Percentiles rank a stretch among this genome's conserved stretches.
Evolutionary conservation across 352 stramenopile genomes (phyloP).

Genomic region (Phytopythium montanum): DNA sequence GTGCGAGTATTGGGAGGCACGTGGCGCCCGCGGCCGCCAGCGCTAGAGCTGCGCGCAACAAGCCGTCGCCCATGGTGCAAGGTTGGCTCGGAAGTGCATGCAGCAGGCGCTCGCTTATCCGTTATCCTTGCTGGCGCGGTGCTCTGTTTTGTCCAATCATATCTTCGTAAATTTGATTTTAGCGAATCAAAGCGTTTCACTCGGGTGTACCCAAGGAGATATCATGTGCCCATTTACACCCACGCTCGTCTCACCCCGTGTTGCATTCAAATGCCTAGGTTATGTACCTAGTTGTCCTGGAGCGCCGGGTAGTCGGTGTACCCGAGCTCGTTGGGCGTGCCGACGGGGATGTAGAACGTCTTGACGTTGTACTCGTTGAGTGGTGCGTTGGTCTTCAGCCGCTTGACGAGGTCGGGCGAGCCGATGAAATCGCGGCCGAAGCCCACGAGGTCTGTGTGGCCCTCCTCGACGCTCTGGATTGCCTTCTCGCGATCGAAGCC

Average conservation of each 20-base stretch:
- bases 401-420: slow-evolving; percentile 46
- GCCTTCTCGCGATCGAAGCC: slow-evolving; percentile 27
- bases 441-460: slow-evolving; percentile 32
- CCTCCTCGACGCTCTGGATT: slow-evolving; percentile 26
- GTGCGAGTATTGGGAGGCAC: slow-evolving; percentile 50
- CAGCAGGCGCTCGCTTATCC: too few species aligned
- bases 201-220: too few species aligned
- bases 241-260: background rate
- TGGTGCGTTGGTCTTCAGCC: slow-evolving; percentile 25
- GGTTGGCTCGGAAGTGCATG: background rate
- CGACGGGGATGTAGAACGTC: slow-evolving; percentile 19
- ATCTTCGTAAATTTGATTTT: background rate
- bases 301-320: slow-evolving; percentile 23
- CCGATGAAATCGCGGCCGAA: slow-evolving; percentile 50
- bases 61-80: slow-evolving; percentile 18
- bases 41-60: slow-evolving; percentile 31
- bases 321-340: slow-evolving; percentile 11
- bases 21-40: slow-evolving; percentile 46
- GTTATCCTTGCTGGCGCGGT: background rate
- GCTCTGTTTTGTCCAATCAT: too few species aligned
- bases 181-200: slow-evolving; percentile 3
- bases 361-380: slow-evolving; percentile 29
- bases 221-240: too few species aligned
- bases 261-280: too few species aligned
- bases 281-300: slow-evolving; percentile 9